Percentiles rank a stretch among this genome's conserved stretches.
phyloP scores from a whole-genome alignment of 768 basidiomycete species.

The Pholiota conissans region DNA sequence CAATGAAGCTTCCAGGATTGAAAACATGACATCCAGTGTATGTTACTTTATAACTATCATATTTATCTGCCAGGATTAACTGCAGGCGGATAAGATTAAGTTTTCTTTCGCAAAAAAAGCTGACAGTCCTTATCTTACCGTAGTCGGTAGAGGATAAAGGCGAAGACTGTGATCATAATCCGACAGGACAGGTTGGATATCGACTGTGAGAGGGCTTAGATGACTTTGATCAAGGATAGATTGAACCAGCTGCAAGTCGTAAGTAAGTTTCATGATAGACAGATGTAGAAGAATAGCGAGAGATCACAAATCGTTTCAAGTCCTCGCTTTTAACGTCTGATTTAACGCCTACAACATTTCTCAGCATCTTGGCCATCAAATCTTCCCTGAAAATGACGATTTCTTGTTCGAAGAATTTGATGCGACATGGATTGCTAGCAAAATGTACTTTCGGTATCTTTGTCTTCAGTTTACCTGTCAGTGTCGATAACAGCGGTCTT shows the following conservation, averaged over 20 bases:
- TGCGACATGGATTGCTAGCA: conserved; percentile 88
- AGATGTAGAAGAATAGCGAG: neutral
- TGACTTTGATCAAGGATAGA: conserved; percentile 95
- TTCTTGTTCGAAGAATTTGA: conserved; percentile 95
- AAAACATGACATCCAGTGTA: conserved; percentile 99
- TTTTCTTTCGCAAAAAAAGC: conserved; percentile 6
- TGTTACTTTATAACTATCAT: conserved; percentile 93
- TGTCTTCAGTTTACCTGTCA: conserved; percentile 66
- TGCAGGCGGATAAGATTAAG: conserved; percentile 28
- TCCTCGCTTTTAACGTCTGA: conserved; percentile 75
- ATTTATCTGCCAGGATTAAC: conserved; percentile 94
- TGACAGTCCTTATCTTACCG: conserved; percentile 48
- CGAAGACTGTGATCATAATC: conserved; percentile 93
- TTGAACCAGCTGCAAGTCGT: conserved; percentile 76
- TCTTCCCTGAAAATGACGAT: conserved; percentile 94
- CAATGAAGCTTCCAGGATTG: conserved; percentile 93
- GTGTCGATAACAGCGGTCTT: conserved; percentile 73
- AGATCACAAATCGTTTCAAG: conserved; percentile 83
- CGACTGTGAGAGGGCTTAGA: conserved; percentile 81
- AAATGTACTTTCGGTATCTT: conserved; percentile 83
- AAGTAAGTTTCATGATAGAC: neutral
- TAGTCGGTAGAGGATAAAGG: conserved; percentile 91
- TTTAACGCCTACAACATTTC: conserved; percentile 90
- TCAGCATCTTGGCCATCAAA: conserved; percentile 88
- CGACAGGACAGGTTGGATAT: conserved; percentile 83